phyloP scores from a whole-genome alignment of 306 rosid genomes.

The Crotalaria pallida region DNA sequence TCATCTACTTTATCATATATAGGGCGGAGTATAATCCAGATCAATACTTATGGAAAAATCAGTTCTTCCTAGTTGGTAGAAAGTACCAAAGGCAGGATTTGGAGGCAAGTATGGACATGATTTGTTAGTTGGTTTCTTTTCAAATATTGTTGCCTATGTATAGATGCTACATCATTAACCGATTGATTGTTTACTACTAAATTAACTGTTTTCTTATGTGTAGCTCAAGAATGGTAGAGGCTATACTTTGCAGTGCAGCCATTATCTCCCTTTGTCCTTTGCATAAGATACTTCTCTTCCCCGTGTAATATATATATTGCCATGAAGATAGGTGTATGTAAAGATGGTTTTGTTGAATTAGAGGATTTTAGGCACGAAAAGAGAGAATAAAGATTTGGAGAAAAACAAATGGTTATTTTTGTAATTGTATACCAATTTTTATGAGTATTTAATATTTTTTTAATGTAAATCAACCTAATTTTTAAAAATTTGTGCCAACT shows the following conservation, averaged over 20 bases:
- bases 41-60: constrained; percentile 93
- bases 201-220: constrained; percentile 30
- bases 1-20: no score
- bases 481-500: no score
- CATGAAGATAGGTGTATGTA: constrained; percentile 82
- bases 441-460: no score
- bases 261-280: constrained; percentile 81
- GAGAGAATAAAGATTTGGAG: not conserved
- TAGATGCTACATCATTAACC: constrained; percentile 18
- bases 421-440: no score
- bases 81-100: constrained; percentile 85
- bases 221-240: constrained; percentile 90
- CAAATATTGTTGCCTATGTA: constrained; percentile 10
- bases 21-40: constrained; percentile 97
- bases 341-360: not conserved
- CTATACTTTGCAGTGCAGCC: constrained; percentile 76
- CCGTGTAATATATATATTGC: constrained; percentile 92
- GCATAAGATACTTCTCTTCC: constrained; percentile 85
- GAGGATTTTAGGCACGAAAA: no score
- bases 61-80: constrained; percentile 87
- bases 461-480: no score
- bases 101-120: constrained; percentile 88
- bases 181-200: constrained; percentile 19
- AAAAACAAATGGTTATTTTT: no score
- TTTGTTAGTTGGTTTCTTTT: constrained; percentile 25